Conservation (phyloP, 1,284 basidiomycete genomes). For the Mycena sp. region DNA sequence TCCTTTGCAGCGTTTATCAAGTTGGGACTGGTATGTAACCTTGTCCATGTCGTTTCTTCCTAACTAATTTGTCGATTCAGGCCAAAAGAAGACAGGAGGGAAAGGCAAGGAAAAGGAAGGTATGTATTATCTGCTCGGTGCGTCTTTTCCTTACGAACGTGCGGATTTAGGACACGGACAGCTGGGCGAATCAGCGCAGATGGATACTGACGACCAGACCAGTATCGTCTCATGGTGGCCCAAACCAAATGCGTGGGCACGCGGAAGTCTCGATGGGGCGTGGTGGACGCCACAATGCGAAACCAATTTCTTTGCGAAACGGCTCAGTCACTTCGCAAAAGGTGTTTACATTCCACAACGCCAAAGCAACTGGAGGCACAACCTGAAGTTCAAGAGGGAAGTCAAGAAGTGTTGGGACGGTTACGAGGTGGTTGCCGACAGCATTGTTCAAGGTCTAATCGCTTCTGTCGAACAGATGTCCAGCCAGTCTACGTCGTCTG, state of each 20-base stretch:
- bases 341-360: background rate
- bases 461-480: no score
- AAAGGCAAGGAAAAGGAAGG: background rate
- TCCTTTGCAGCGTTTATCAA: conserved; percentile 25
- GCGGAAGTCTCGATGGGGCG: conserved; percentile 1
- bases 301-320: background rate
- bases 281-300: conserved; percentile 13
- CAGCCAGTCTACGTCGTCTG: no score
- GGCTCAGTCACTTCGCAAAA: background rate
- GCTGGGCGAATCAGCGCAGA: no score
- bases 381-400: no score
- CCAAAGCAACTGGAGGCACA: no score
- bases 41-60: background rate
- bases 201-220: background rate
- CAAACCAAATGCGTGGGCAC: no score
- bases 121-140: no score
- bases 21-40: conserved; percentile 13
- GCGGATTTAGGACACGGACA: background rate
- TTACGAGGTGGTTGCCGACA: background rate
- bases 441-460: background rate
- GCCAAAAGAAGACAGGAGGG: background rate
- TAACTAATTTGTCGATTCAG: background rate
- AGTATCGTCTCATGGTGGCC: conserved; percentile 9
- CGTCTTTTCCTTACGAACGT: background rate
- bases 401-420: conserved; percentile 1